Evolutionary conservation across 208 protist genomes (phyloP).

Genomic region (Crithidia brevicula): DNA sequence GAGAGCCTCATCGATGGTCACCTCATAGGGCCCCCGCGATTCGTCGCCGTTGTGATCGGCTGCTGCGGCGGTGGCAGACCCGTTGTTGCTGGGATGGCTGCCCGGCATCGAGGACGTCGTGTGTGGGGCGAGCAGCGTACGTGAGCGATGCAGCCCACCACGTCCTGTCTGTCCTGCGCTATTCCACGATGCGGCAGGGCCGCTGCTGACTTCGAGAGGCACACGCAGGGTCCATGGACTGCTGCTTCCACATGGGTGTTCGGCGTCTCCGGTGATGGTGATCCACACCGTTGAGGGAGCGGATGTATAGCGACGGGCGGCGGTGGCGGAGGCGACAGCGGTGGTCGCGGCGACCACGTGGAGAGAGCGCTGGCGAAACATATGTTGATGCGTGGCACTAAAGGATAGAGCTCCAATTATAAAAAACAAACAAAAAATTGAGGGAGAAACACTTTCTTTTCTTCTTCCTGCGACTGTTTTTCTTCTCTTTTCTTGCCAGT

Average conservation of each 20-base stretch:
- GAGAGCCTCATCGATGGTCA: conserved; percentile 34
- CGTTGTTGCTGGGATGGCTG: not conserved
- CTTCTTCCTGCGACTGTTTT: too few relatives aligned
- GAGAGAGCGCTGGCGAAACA: conserved; percentile 24
- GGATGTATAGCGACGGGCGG: not conserved
- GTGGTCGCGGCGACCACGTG: conserved; percentile 5
- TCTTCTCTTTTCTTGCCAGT: too few relatives aligned
- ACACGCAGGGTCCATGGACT: conserved; percentile 18
- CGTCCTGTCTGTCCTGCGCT: not conserved
- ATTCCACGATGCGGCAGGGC: not conserved
- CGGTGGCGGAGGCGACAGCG: not conserved
- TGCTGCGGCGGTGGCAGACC: not conserved
- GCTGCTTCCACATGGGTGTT: not conserved
- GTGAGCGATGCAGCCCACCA: conserved; percentile 14
- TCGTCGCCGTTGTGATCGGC: not conserved
- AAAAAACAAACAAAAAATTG: not conserved
- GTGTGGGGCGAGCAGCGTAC: conserved; percentile 11
- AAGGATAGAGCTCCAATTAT: too few relatives aligned
- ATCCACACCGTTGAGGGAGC: conserved; percentile 13
- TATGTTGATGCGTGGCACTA: not conserved
- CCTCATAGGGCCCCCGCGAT: conserved; percentile 17
- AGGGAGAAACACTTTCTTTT: too few relatives aligned
- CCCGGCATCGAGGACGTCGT: not conserved
- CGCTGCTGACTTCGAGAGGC: conserved; percentile 8
- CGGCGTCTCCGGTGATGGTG: conserved; percentile 1